These are phyloP conservation scores for Rhizopogon salebrosus DNA, from an alignment of 768 basidiomycete species.

Conservation along the genomic window DNA sequence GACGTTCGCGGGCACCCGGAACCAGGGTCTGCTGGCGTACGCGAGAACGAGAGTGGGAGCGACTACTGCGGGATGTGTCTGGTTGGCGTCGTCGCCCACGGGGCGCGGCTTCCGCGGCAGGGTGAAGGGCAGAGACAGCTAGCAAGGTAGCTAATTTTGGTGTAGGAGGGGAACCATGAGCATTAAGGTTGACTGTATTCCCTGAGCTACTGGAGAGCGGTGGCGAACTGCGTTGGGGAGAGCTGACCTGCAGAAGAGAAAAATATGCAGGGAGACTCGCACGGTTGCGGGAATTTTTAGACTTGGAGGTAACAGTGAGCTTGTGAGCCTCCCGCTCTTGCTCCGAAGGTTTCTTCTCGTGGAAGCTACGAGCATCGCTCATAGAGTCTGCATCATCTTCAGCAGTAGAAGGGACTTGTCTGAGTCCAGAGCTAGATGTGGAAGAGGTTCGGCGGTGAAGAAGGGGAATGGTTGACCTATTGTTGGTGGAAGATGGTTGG, in stretches of 20 bases:
- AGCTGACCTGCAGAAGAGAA: slow-evolving; percentile 57
- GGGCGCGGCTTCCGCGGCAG: slow-evolving; percentile 38
- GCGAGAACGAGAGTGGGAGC: slow-evolving; percentile 39
- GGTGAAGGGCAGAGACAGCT: slow-evolving; percentile 29
- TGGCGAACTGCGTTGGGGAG: slow-evolving; percentile 34
- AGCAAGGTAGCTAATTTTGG: slow-evolving; percentile 41
- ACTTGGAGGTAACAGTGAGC: slow-evolving; percentile 30
- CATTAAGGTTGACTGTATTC: slow-evolving; percentile 30
- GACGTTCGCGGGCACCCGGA: slow-evolving; percentile 11
- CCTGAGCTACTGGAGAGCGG: slow-evolving; percentile 40
- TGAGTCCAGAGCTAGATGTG: slow-evolving; percentile 29
- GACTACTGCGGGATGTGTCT: slow-evolving; percentile 31
- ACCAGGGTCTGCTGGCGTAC: slow-evolving; percentile 17
- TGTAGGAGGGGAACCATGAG: slow-evolving; percentile 60
- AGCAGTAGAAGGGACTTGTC: slow-evolving; percentile 31
- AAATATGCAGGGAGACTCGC: slow-evolving; percentile 74
- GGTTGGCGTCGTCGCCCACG: slow-evolving; percentile 48
- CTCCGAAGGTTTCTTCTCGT: slow-evolving; percentile 29
- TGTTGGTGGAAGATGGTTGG: slow-evolving; percentile 67
- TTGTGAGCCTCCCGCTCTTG: slow-evolving; percentile 19
- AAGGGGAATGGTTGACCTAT: slow-evolving; percentile 53
- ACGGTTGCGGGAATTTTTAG: slow-evolving; percentile 57
- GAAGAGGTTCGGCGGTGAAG: slow-evolving; percentile 53
- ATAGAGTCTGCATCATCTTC: slow-evolving; percentile 40
- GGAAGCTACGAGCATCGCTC: slow-evolving; percentile 21